Conservation (phyloP, 768 basidiomycete genomes). For the Boletellus emodensis region DNA sequence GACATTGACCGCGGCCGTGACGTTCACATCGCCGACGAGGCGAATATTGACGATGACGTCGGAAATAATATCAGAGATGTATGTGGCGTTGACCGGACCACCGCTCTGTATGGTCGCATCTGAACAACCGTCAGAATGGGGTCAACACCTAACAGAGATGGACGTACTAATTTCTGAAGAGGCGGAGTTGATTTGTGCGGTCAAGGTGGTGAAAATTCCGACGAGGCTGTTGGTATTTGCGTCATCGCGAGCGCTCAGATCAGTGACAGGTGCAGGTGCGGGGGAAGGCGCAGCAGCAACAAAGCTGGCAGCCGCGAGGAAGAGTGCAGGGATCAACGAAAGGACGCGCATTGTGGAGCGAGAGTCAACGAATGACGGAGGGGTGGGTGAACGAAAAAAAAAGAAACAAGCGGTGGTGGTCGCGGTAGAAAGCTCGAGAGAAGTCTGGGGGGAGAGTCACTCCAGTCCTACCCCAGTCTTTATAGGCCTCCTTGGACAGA, state of each 20-base stretch:
- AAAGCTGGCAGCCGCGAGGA: constrained; percentile 14
- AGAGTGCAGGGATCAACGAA: constrained; percentile 20
- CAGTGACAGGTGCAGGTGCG: neutral
- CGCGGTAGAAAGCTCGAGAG: no score
- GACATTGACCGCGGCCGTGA: no score
- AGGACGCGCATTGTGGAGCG: constrained; percentile 24
- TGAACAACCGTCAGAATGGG: neutral
- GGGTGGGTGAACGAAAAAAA: no score
- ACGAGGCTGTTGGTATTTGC: neutral
- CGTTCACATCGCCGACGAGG: no score
- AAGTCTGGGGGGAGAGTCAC: no score
- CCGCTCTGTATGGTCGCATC: neutral
- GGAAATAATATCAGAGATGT: no score
- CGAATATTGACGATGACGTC: no score
- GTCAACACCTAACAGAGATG: rapidly evolving
- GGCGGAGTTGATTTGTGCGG: no score
- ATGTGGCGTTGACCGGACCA: neutral
- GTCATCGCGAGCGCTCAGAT: no score
- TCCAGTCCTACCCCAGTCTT: neutral
- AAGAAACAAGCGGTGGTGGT: no score
- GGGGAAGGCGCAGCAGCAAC: constrained; percentile 15
- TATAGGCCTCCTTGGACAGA: neutral
- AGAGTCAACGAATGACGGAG: constrained; percentile 8
- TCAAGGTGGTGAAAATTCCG: no score
- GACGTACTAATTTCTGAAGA: constrained; percentile 9